Evolutionary conservation across 306 rosid genomes (phyloP).

Genomic region (cucumber (Cucumis sativus)): DNA sequence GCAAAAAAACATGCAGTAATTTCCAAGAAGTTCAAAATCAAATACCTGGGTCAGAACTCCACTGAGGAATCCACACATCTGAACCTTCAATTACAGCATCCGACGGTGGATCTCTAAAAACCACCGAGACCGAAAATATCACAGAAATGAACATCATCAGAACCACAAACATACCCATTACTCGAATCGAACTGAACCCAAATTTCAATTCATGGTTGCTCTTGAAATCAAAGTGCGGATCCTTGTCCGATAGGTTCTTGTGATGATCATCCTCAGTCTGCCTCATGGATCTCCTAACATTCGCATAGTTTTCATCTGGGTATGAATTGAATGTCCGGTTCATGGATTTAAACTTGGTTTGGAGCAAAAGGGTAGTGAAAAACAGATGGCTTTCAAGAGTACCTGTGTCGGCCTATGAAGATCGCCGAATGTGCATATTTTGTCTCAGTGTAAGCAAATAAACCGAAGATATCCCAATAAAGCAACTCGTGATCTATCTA

Average conservation of each 20-base stretch:
- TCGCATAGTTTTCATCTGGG: slow-evolving; percentile 29
- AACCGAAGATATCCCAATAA: neutral
- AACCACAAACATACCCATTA: slow-evolving; percentile 49
- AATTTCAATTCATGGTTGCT: slow-evolving; percentile 23
- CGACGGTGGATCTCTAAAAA: slow-evolving; percentile 70
- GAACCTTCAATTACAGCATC: slow-evolving; percentile 36
- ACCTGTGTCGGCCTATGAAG: slow-evolving; percentile 8
- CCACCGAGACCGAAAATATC: slow-evolving; percentile 52
- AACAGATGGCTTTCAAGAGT: neutral
- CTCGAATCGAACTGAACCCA: slow-evolving; percentile 29
- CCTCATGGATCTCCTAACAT: slow-evolving; percentile 51
- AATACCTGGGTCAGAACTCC: slow-evolving; percentile 26
- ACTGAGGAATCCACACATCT: slow-evolving; percentile 12
- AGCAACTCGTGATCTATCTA: neutral
- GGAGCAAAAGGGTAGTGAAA: slow-evolving; percentile 8
- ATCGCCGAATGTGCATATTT: neutral
- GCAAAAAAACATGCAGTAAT: neutral
- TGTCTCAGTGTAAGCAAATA: neutral
- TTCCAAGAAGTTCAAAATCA: neutral
- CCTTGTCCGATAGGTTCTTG: slow-evolving; percentile 18
- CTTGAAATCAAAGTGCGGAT: slow-evolving; percentile 12
- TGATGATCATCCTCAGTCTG: slow-evolving; percentile 26
- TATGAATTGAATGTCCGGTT: neutral
- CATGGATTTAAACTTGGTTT: neutral
- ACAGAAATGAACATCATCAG: slow-evolving; percentile 53